Evolutionary conservation across 768 basidiomycete species (phyloP), one percentile per base, ranked within the genome.

Genomic region (Russula dissimulans): DNA sequence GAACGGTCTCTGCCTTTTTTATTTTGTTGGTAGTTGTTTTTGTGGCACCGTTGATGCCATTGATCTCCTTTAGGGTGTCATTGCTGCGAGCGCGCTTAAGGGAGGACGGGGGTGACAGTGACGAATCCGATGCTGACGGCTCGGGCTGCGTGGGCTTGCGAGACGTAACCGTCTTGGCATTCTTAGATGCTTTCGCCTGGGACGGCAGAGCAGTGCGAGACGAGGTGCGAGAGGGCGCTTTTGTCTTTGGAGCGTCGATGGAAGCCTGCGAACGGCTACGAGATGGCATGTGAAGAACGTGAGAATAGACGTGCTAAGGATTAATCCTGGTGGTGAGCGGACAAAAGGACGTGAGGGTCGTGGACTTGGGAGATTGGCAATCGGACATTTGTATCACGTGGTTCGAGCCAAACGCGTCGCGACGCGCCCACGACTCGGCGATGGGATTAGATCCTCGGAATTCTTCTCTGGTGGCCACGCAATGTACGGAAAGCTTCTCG

Each of bases 181-280:
- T 36, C 18, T 55, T 39, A 0, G 60, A 47, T 29, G 39, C 18
- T 39, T 38, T n/a, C 5, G 15, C 9, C 29, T 61, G 61, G 17
- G 62, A 10, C 1, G 29, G 60, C 2, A 53, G 4, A 22, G 56
- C 31, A 14, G 53, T 55, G 14, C 62, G 62, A 61, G 62, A 64
- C 7, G 54, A 51, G 17, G 50, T 50, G 34, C 62, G 62, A 45
- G 62, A 56, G 26, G 59, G 62, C 3, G 62, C 60, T 32, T 47
- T 62, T 2, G 60, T 39, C 39, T 62, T 56, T 18, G 60, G 48
- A 29, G 36, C 29, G 31, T 51, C 54, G 38, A 56, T 52, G 32
- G 59, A 50, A 18, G 60, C 54, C 41, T 64, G 60, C 39, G 62
- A 62, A 31, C 62, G 62, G 18, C 49, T 62, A 18, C 62, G 62